Conservation (phyloP, 176 grass and related monocot species). For the Zea mays region Zm-B73-REFERENCE-NAM-5.0 NC_050103.1:18252001-18252500, state of each 20-base stretch:
- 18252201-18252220: neutral
- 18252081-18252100: constrained; percentile 30
- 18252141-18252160: constrained; percentile 13
- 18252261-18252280: constrained; percentile 13
- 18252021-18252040: constrained; percentile 45
- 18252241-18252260: neutral
- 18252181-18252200: neutral
- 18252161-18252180: neutral
- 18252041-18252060: neutral
- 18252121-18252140: constrained; percentile 11
- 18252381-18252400: constrained; percentile 36
- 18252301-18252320: neutral
- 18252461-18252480: neutral
- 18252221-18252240: constrained; percentile 39
- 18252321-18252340: neutral
- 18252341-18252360: constrained; percentile 16
- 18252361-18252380: constrained; percentile 17
- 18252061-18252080: constrained; percentile 22
- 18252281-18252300: neutral
- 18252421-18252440: neutral
- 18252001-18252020: constrained; percentile 17
- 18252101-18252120: constrained; percentile 16
- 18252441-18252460: constrained; percentile 8
- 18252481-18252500: neutral
- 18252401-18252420: neutral